Evolutionary conservation across 2,329 filamentous ascomycete genomes (phyloP).

Genomic region (Plenodomus lindquistii): DNA sequence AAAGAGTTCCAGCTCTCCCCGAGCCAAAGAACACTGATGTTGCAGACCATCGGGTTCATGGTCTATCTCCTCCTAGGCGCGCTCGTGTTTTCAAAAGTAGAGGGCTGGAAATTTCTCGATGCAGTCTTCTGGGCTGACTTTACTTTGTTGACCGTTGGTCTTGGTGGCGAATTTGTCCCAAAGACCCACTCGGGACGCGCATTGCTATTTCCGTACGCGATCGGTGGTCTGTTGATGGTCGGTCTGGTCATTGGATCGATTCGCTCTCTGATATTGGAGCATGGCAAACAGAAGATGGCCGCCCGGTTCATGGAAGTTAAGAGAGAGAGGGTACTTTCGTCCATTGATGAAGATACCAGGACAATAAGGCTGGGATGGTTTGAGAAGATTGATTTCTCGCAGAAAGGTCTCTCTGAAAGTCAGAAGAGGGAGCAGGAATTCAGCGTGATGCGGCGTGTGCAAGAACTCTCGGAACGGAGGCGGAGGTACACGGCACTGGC

Average conservation of each 20-base stretch:
- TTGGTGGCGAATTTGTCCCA: constrained; percentile 57
- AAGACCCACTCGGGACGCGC: constrained; percentile 54
- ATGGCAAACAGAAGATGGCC: constrained; percentile 56
- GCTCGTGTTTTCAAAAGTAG: constrained; percentile 52
- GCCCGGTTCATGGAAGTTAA: constrained; percentile 56
- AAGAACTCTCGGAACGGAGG: constrained; percentile 39
- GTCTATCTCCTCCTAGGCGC: constrained; percentile 54
- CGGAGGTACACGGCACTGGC: constrained; percentile 48
- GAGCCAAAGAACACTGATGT: constrained; percentile 60
- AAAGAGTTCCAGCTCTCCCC: constrained; percentile 60
- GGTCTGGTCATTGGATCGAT: constrained; percentile 61
- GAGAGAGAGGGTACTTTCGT: constrained; percentile 48
- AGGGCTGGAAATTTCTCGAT: constrained; percentile 58
- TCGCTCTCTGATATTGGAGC: constrained; percentile 54
- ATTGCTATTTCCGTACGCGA: constrained; percentile 58
- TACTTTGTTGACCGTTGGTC: constrained; percentile 59
- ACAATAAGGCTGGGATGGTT: constrained; percentile 51
- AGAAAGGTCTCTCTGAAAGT: constrained; percentile 43
- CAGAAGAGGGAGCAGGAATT: constrained; percentile 55
- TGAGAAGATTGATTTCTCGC: constrained; percentile 46
- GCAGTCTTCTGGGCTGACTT: constrained; percentile 61
- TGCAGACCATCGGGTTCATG: constrained; percentile 57
- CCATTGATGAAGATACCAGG: constrained; percentile 44
- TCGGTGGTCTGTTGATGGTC: constrained; percentile 59
- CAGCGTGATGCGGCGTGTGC: constrained; percentile 47